Conservation (phyloP, 768 basidiomycete genomes). For the Psilocybe cubensis region DNA sequence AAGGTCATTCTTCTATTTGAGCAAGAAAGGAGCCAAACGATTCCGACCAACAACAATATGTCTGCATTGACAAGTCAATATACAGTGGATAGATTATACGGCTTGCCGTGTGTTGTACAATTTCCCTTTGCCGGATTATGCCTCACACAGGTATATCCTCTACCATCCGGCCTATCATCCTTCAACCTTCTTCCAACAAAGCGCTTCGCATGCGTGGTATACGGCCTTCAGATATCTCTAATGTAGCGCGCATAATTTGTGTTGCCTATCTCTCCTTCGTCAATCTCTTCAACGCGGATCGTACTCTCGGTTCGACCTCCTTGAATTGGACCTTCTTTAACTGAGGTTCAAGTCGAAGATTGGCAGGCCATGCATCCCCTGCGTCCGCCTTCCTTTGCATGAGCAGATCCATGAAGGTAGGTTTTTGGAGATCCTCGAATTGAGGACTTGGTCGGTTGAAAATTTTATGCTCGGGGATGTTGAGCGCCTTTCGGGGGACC, state of each 20-base stretch:
- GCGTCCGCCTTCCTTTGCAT: conserved; percentile 35
- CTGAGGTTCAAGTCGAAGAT: conserved; percentile 48
- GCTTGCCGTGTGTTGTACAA: background rate
- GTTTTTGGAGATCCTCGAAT: conserved; percentile 33
- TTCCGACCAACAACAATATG: background rate
- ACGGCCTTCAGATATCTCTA: background rate
- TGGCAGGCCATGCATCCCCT: conserved; percentile 44
- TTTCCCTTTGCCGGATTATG: background rate
- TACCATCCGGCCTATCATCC: background rate
- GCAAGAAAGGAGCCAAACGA: background rate
- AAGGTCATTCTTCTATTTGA: background rate
- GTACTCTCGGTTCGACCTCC: conserved; percentile 39
- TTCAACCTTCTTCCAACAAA: background rate
- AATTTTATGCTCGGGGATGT: conserved; percentile 31
- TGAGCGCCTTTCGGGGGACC: conserved; percentile 36
- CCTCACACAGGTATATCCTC: background rate
- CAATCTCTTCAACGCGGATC: conserved; percentile 41
- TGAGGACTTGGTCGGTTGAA: conserved; percentile 36
- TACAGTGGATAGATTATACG: background rate
- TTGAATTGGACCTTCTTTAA: conserved; percentile 43
- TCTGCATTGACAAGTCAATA: background rate
- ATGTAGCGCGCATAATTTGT: background rate
- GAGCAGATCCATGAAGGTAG: conserved; percentile 40
- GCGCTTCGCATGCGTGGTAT: background rate
- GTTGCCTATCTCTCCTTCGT: conserved; percentile 43